Evolutionary conservation across 2,329 filamentous ascomycete genomes (phyloP), one percentile per base, ranked within the genome.

Genomic region (Cryphonectria japonica): DNA sequence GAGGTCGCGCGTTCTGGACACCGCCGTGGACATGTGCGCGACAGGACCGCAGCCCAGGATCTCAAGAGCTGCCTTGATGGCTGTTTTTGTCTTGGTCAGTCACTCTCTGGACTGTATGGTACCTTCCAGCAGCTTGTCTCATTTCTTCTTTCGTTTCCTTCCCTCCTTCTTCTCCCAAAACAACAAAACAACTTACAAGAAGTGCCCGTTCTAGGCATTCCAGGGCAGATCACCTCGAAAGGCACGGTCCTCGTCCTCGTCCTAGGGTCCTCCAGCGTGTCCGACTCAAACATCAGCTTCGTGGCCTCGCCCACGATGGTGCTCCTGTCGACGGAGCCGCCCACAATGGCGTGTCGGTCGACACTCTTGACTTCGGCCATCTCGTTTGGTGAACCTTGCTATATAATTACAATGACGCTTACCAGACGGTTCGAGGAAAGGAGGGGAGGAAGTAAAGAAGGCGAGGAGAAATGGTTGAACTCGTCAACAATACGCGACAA

Each of bases 1-100:
- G n/a, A 69, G 69, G 66, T 72, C 71, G 54, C 68, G 54, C 1
- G 71, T 69, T 7, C 67, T 63, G 14, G 65, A 65, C 22, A 71
- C 71, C 29, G 66, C 71, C 2, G 66, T 72, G 41, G 69, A 67
- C 61, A 67, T 70, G 57, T 72, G 71, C 13, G 69, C 68, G 14
- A 72, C 63, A 43, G 66, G 50, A 3, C 63, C 62, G 43, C 50
- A 71, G 52, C 71, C 69, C 8, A 72, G 69, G 46, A 72, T 68
- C 63, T 69, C 68, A 37, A 69, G 68, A 1, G 68, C 68, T 57
- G 68, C 68, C 22, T 69, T 69, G 26, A 69, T 69, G 63, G 68
- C 68, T 69, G n/a, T 37, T 63, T 34, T 19, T 19, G 22, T 50
- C 43, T 29, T 14, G 14, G 22, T 7, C 61, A 41, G 63, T 52